Base-by-base conservation (phyloP, 495 filamentous ascomycete species). In the Talaromyces wortmannii region DNA sequence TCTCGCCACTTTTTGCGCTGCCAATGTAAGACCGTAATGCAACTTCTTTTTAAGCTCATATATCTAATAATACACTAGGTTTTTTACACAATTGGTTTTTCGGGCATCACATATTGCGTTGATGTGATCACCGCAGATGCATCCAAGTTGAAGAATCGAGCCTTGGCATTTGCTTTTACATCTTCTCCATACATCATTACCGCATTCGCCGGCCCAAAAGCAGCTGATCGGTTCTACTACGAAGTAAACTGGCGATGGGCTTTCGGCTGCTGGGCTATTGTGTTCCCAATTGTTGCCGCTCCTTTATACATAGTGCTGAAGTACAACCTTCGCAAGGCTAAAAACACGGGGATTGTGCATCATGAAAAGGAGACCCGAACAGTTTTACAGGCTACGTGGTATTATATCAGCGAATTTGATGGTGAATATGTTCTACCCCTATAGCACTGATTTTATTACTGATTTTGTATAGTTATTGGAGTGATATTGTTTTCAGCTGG, bases 51-150 rank as follows among this genome's bases (percentile, higher is more conserved):
- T n/a, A 46, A 46, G 7, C 16, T 2, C 17, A 50, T 13, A 1
- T 46, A 6, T 7, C 49, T 61, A 67, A n/a, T 62, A 66, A 10
- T 62, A 65, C 29, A 18, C n/a, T 59, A 77, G 58, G 74, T 83
- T 7, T 70, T 82, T 51, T 81, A 80, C 57, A 68, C 67, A 56
- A 68, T 78, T 16, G 79, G 78, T 7, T 59, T 78, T 61, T 81
- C 77, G 55, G 81, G 79, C 43, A 60, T 84, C 31, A 67, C 60
- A 17, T 84, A 83, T 67, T 64, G 71, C 16, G 65, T 82, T 7
- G 66, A 68, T 40, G 66, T 84, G 61, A 81, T 87, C 67, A 71
- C 81, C 50, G 80, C 83, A 57, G 83, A 87, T 60, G 81, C 78
- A 7, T 81, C 83, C 0, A 64, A 68, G 11, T 67, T 87, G 47